These are phyloP conservation scores for Dichomitus squalens DNA, from an alignment of 1,284 basidiomycete species.

Conservation along the genomic window DNA sequence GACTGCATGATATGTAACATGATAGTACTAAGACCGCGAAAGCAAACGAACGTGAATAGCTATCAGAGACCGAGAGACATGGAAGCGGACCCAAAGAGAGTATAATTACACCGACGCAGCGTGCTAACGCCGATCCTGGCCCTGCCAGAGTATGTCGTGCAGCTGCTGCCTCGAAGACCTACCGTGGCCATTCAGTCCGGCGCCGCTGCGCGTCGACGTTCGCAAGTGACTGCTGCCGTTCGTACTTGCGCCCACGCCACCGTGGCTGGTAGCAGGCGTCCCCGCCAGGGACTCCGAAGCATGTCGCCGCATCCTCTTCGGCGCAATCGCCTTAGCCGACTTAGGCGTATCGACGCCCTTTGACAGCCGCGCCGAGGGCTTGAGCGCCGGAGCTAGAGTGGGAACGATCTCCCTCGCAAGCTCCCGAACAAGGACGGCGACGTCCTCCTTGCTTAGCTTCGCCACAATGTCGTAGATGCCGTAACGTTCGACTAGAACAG, in stretches of 20 bases:
- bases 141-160: constrained; percentile 27
- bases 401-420: constrained; percentile 83
- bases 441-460: constrained; percentile 79
- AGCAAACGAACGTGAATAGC: constrained; percentile 21
- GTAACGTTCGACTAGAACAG: constrained; percentile 78
- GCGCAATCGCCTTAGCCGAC: constrained; percentile 50
- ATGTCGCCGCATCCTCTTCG: constrained; percentile 65
- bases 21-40: constrained; percentile 13
- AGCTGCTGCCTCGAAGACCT: constrained; percentile 22
- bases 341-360: constrained; percentile 42
- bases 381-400: constrained; percentile 66
- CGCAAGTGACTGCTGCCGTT: constrained; percentile 15
- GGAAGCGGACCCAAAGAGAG: constrained; percentile 1
- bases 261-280: constrained; percentile 8
- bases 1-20: constrained; percentile 2
- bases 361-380: constrained; percentile 43
- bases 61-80: constrained; percentile 8
- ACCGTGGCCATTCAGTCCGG: constrained; percentile 7
- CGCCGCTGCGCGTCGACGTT: constrained; percentile 10
- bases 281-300: constrained; percentile 64
- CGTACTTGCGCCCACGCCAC: not conserved
- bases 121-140: constrained; percentile 20
- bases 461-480: constrained; percentile 79
- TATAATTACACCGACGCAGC: constrained; percentile 15
- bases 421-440: constrained; percentile 88